Base-by-base conservation (phyloP, 1,284 basidiomycete genomes). In the Puccinia coronata region DNA sequence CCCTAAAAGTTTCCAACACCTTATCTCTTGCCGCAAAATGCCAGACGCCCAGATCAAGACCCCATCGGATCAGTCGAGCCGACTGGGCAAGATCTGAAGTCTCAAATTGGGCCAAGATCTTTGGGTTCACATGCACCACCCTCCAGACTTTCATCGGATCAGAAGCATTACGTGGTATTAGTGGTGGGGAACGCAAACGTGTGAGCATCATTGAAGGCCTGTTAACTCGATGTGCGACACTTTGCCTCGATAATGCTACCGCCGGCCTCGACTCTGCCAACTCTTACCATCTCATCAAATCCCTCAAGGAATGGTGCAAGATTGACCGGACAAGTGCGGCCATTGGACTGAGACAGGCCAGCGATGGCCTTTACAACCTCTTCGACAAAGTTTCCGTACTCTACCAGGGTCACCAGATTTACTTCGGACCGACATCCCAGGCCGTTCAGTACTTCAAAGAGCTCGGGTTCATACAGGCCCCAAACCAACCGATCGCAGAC, bases 191-290 rank as follows among this genome's bases (percentile, higher is more conserved):
- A 57, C 55, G 79, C 55, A 73, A 47, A 59, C 69, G 79, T 16
- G 79, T 81, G 25, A 81, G 79, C 61, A 57, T 81, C 28, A 65
- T 74, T 4, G 79, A 81, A 31, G 79, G 59, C 4, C 59, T 81
- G 0, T 47, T 74, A 36, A 74, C 70, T 5, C 43, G 70, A 39
- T 51, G 31, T 28, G 47, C 70, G 51, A 57, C 73, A 6, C 49
- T 81, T 8, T 81, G 79, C 63, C 79, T 81, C 61, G 79, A 81
- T 69, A 81, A 81, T 43, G 43, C 57, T 34, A 81, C 79, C 31
- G 79, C 79, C 6, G 79, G 79, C 39, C 59, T 81, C 31, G 79
- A 81, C 28, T 81, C 79, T 5, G 49, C 47, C 59, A 81, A 70
- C 39, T 70, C 79, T 23, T 73, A 61, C 39, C 55, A 81, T n/a